These are phyloP conservation scores for Globisporangium sylvaticum DNA, from an alignment of 352 stramenopile species.

Conservation along the genomic window DNA sequence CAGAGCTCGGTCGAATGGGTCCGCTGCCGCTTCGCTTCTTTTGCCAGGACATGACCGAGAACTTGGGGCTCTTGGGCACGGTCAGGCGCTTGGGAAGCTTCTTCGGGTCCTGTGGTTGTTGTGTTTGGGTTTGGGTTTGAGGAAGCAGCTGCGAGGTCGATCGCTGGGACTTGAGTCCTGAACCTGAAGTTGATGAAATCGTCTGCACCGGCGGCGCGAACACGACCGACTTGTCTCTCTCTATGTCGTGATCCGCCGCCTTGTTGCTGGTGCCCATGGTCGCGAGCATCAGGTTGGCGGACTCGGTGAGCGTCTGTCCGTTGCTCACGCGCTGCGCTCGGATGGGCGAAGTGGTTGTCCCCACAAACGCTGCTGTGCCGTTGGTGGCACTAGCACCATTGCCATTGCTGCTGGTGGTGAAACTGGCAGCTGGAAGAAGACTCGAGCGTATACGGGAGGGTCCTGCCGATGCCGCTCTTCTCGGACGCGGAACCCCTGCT, in stretches of 20 bases:
- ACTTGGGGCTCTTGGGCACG: constrained; percentile 76
- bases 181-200: background rate
- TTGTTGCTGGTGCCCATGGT: constrained; percentile 27
- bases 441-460: constrained; percentile 14
- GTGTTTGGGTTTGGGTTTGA: background rate
- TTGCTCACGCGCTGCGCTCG: constrained; percentile 44
- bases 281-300: constrained; percentile 41
- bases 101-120: constrained; percentile 9
- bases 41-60: constrained; percentile 86
- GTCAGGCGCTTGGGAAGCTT: constrained; percentile 48
- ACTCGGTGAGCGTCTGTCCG: constrained; percentile 47
- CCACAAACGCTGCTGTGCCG: constrained; percentile 35
- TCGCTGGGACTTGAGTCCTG: constrained; percentile 32
- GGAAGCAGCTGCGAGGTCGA: constrained; percentile 30
- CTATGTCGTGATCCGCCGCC: background rate
- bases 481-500: background rate
- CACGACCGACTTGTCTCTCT: background rate
- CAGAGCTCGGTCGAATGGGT: constrained; percentile 5
- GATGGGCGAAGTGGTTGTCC: constrained; percentile 66
- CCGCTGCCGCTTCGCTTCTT: constrained; percentile 36
- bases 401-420: background rate
- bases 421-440: background rate
- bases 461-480: constrained; percentile 21
- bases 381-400: constrained; percentile 5
- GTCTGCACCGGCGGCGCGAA: constrained; percentile 15